These are phyloP conservation scores for Stipa capillata DNA, from an alignment of 176 grass and related monocot genomes.

Conservation along the genomic window DNA sequence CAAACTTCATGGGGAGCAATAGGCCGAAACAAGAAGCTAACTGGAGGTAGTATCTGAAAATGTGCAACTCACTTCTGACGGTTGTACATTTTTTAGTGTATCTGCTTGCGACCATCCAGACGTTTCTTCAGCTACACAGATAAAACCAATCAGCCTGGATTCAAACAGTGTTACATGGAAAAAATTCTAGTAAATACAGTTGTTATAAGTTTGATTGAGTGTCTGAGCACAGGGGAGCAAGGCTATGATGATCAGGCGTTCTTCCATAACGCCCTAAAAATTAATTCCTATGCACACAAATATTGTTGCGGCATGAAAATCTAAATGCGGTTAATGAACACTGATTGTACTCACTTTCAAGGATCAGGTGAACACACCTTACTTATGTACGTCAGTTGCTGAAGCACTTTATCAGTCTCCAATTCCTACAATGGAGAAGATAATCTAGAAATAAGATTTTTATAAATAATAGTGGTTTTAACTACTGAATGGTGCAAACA, in stretches of 20 bases:
- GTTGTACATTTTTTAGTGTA: constrained; percentile 6
- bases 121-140: constrained; percentile 24
- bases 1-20: neutral
- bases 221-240: neutral
- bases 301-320: neutral
- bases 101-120: neutral
- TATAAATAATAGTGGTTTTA: neutral
- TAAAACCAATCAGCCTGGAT: neutral
- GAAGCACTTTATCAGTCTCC: constrained; percentile 46
- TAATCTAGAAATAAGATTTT: constrained; percentile 6
- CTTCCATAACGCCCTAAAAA: neutral
- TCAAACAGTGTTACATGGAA: neutral
- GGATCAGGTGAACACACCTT: constrained; percentile 34
- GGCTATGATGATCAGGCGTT: neutral
- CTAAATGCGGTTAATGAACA: neutral
- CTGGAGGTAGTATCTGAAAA: neutral
- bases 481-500: neutral
- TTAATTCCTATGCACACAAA: neutral
- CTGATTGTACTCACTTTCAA: neutral
- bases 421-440: constrained; percentile 42
- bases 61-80: neutral
- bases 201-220: neutral
- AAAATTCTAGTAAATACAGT: neutral
- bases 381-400: constrained; percentile 53
- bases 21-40: neutral